Percentiles rank a stretch among this genome's conserved stretches.
Evolutionary conservation across 768 basidiomycete species (phyloP).

Genomic region (Agrocybe pediades): DNA sequence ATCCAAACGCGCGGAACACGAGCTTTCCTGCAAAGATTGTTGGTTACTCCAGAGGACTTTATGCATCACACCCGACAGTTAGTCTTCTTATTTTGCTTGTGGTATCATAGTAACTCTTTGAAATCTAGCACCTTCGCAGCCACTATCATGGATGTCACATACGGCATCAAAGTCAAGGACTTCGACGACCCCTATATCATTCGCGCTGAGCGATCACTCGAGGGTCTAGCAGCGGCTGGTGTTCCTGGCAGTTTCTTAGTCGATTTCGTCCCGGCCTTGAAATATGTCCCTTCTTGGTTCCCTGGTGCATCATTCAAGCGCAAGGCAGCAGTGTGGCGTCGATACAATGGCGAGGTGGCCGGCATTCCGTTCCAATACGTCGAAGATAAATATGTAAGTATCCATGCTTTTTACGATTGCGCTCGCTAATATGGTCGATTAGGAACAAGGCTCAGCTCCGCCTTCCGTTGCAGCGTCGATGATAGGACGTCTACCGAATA

Average conservation of each 20-base stretch:
- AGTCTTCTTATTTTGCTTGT: slow-evolving; percentile 4
- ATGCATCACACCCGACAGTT: slow-evolving; percentile 22
- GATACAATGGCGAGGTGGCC: slow-evolving; percentile 11
- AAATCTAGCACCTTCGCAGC: slow-evolving; percentile 42
- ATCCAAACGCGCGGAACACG: slow-evolving; percentile 46
- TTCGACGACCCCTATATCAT: slow-evolving; percentile 36
- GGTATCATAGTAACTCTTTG: neutral
- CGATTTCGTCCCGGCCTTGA: slow-evolving; percentile 25
- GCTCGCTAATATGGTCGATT: neutral
- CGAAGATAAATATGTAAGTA: neutral
- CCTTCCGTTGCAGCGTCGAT: slow-evolving; percentile 5
- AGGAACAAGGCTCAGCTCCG: slow-evolving; percentile 7
- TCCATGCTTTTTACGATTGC: neutral
- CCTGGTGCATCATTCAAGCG: slow-evolving; percentile 40
- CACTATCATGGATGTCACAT: slow-evolving; percentile 39
- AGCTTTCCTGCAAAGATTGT: slow-evolving; percentile 37
- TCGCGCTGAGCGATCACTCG: slow-evolving; percentile 29
- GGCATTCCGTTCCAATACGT: slow-evolving; percentile 19
- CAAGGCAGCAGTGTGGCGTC: slow-evolving; percentile 20
- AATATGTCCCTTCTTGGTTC: slow-evolving; percentile 40
- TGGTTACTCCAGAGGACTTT: slow-evolving; percentile 14
- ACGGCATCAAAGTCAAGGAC: slow-evolving; percentile 28
- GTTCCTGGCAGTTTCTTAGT: slow-evolving; percentile 26
- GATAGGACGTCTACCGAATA: slow-evolving; percentile 12
- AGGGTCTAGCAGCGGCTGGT: slow-evolving; percentile 22